Percentiles rank a stretch among this genome's conserved stretches.
These are phyloP conservation scores for Penicillium antarcticum DNA, from an alignment of 495 filamentous ascomycete genomes.

Conservation along the genomic window DNA sequence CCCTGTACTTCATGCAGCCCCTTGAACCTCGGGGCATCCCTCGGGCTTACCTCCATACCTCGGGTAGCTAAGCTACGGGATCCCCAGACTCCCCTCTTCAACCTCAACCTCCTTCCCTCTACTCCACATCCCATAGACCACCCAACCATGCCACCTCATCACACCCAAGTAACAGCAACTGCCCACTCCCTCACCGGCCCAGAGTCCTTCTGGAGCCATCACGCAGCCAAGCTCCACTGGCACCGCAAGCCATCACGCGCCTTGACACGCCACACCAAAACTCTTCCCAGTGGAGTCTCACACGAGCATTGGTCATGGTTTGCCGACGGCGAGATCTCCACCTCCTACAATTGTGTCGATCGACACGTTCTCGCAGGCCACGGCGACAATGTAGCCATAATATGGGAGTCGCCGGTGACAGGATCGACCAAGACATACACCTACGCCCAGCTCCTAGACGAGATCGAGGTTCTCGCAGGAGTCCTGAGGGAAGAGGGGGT, in stretches of 20 bases:
- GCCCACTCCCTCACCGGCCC: slow-evolving; percentile 48
- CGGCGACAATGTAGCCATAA: slow-evolving; percentile 70
- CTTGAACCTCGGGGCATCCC: too few species aligned
- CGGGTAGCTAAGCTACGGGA: not conserved
- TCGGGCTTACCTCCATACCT: not conserved
- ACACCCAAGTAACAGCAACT: slow-evolving; percentile 39
- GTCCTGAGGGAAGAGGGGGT: slow-evolving; percentile 83
- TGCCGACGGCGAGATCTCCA: slow-evolving; percentile 82
- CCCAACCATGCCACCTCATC: slow-evolving; percentile 24
- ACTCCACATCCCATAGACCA: not conserved
- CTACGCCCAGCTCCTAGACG: slow-evolving; percentile 72
- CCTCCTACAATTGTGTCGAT: slow-evolving; percentile 86
- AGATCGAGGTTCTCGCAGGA: slow-evolving; percentile 80
- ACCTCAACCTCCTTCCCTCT: not conserved
- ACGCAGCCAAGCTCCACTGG: slow-evolving; percentile 76
- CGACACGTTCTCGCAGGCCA: slow-evolving; percentile 75
- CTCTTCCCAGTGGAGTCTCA: slow-evolving; percentile 41
- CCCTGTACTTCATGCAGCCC: not conserved
- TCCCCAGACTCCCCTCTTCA: not conserved
- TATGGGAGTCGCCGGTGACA: slow-evolving; percentile 87
- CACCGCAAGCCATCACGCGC: slow-evolving; percentile 60
- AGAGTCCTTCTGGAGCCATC: slow-evolving; percentile 71
- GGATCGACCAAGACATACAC: slow-evolving; percentile 67
- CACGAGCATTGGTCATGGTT: slow-evolving; percentile 83
- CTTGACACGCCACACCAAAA: slow-evolving; percentile 43